phyloP scores from a whole-genome alignment of 2,329 filamentous ascomycete genomes.

The Clonostachys solani region DNA sequence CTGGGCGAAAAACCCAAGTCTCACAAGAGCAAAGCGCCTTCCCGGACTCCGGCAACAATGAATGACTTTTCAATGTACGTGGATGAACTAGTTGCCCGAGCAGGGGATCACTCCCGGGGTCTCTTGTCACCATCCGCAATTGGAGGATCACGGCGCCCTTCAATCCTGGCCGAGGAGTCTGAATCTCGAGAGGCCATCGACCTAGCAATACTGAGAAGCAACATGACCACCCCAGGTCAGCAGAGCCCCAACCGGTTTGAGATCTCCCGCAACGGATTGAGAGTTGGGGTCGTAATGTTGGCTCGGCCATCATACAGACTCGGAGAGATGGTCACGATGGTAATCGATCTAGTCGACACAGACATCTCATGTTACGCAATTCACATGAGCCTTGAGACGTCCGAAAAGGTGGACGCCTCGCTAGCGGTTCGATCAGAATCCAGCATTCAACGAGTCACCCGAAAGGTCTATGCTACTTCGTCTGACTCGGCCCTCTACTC shows the following conservation, averaged over 20 bases:
- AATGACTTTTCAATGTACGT: constrained; percentile 75
- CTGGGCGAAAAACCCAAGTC: constrained; percentile 16
- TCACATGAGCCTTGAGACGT: constrained; percentile 78
- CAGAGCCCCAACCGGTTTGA: constrained; percentile 92
- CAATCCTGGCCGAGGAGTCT: constrained; percentile 48
- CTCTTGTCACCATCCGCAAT: constrained; percentile 69
- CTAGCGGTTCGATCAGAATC: constrained; percentile 81
- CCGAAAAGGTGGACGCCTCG: constrained; percentile 74
- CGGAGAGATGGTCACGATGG: constrained; percentile 80
- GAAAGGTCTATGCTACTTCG: constrained; percentile 71
- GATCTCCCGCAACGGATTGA: constrained; percentile 85
- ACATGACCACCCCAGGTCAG: constrained; percentile 60
- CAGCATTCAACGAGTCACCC: constrained; percentile 82
- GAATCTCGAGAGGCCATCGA: constrained; percentile 84
- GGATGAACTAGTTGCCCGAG: constrained; percentile 64
- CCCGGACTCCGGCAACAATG: constrained; percentile 32
- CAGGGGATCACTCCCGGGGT: constrained; percentile 55
- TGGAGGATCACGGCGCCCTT: constrained; percentile 50
- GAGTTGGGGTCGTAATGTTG: constrained; percentile 87
- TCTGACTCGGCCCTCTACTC: constrained; percentile 83
- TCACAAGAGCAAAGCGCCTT: constrained; percentile 16
- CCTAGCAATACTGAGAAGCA: constrained; percentile 82
- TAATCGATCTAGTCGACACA: constrained; percentile 76
- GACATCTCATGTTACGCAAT: constrained; percentile 83
- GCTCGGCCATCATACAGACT: constrained; percentile 84